Evolutionary conservation across 805 yeast species (phyloP).

Genomic region (Yarrowia sp.): DNA sequence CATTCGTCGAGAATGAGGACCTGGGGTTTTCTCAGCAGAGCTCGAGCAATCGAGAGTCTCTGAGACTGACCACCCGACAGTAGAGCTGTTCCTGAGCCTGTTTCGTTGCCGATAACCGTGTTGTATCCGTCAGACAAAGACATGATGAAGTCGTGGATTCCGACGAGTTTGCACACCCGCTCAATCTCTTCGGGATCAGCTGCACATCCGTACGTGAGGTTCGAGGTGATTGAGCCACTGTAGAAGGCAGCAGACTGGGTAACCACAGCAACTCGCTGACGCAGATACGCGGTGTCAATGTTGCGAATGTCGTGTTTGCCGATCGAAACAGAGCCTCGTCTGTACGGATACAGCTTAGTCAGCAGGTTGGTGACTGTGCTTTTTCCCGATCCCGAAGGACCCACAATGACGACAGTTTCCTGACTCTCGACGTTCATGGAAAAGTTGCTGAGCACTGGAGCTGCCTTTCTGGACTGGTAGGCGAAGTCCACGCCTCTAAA

Average conservation of each 20-base stretch:
- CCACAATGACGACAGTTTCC: conserved; percentile 71
- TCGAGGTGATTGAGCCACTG: conserved; percentile 75
- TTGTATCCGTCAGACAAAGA: conserved; percentile 64
- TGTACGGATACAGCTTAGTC: conserved; percentile 58
- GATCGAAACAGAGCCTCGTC: conserved; percentile 54
- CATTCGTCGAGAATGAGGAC: conserved; percentile 82
- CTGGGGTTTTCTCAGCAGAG: conserved; percentile 70
- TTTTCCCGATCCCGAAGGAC: conserved; percentile 92
- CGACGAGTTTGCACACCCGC: conserved; percentile 47
- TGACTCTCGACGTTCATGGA: conserved; percentile 55
- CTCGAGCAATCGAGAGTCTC: conserved; percentile 82
- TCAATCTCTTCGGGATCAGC: conserved; percentile 14
- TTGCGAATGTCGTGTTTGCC: conserved; percentile 58
- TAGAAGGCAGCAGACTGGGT: conserved; percentile 76
- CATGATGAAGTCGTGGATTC: conserved; percentile 61
- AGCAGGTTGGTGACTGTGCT: conserved; percentile 73
- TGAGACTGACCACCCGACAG: conserved; percentile 94
- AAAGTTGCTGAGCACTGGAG: conserved; percentile 54
- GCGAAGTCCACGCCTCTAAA: conserved; percentile 58
- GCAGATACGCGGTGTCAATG: conserved; percentile 57
- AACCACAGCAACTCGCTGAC: conserved; percentile 69
- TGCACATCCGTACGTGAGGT: conserved; percentile 65
- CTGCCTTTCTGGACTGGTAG: conserved; percentile 35
- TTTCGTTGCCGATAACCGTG: conserved; percentile 62
- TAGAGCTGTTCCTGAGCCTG: conserved; percentile 49